A percentile compares a stretch with the other conserved stretches of the same genome.
Conservation (phyloP, 208 protist species). For the Giardia duodenalis region DNA sequence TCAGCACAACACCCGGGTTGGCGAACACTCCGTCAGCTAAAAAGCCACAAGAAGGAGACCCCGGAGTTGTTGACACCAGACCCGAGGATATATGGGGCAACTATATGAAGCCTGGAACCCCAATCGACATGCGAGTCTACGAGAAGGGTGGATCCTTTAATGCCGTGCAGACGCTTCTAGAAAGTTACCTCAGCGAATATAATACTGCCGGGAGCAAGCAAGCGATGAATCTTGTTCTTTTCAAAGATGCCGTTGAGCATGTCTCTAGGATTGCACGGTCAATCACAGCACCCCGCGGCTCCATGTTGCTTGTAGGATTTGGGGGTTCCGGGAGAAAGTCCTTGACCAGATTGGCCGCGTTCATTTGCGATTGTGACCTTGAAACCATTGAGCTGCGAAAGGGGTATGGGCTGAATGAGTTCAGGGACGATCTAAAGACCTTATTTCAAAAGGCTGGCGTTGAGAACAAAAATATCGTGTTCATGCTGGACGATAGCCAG, state of each 20-base stretch:
- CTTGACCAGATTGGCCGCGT: slow-evolving; percentile 62
- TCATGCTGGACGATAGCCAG: slow-evolving; percentile 91
- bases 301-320: slow-evolving; percentile 85
- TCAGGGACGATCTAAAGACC: slow-evolving; percentile 81
- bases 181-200: slow-evolving; percentile 68
- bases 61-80: slow-evolving; percentile 44
- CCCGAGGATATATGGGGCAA: slow-evolving; percentile 66
- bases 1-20: neutral
- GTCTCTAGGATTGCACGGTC: slow-evolving; percentile 79
- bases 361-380: slow-evolving; percentile 65
- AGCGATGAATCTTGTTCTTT: slow-evolving; percentile 78
- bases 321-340: slow-evolving; percentile 78
- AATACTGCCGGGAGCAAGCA: slow-evolving; percentile 66
- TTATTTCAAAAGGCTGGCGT: slow-evolving; percentile 56
- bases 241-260: slow-evolving; percentile 62
- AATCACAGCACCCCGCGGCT: slow-evolving; percentile 71
- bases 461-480: slow-evolving; percentile 70
- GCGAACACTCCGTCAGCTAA: neutral
- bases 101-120: slow-evolving; percentile 65
- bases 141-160: slow-evolving; percentile 58
- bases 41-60: neutral
- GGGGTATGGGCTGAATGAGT: slow-evolving; percentile 62
- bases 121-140: slow-evolving; percentile 58
- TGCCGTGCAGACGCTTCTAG: slow-evolving; percentile 49
- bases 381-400: slow-evolving; percentile 83